Evolutionary conservation across 495 filamentous ascomycete genomes (phyloP), one percentile per base, ranked within the genome.

Genomic region (Daldinia bambusicola): DNA sequence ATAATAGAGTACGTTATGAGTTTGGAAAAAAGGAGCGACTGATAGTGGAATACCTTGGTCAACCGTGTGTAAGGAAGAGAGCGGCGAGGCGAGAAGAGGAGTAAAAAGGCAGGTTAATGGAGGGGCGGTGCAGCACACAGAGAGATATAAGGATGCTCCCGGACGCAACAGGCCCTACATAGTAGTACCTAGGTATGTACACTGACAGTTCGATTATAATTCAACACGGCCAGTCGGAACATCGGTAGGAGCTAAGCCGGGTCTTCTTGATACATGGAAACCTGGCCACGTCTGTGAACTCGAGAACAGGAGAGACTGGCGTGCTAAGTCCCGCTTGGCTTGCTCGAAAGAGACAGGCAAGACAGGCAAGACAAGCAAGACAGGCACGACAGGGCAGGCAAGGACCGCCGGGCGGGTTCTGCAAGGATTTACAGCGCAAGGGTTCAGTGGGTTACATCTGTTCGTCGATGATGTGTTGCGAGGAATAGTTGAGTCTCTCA

Each of bases 161-260:
- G 62, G 60, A 64, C 74, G 74, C 66, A 76, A 77, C 74, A 79
- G 74, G 61, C 75, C 70, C 63, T 51, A 64, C 48, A 51, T 63
- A n/a, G 32, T 37, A 56, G 48, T 31, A n/a, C n/a, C n/a, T n/a
- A n/a, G n/a, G n/a, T n/a, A n/a, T n/a, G n/a, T n/a, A 75, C 77
- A 75, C 74, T 78, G 76, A 70, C 75, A 71, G 67, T 71, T 68
- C 71, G 71, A 76, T 64, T 63, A 74, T 74, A 72, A 75, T 77
- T 76, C 80, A 80, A 78, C 78, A 79, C 75, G 80, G 79, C 77
- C 79, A 79, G 75, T 80, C 79, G 81, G 83, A 80, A 81, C 82
- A 75, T 79, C 81, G 80, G 83, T 83, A 84, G 80, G 81, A 82
- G 78, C 79, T 81, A 81, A 81, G 80, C 82, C 82, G 82, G 66